Evolutionary conservation across 2,329 filamentous ascomycete species (phyloP).

Genomic region (Penicillium italicum): DNA sequence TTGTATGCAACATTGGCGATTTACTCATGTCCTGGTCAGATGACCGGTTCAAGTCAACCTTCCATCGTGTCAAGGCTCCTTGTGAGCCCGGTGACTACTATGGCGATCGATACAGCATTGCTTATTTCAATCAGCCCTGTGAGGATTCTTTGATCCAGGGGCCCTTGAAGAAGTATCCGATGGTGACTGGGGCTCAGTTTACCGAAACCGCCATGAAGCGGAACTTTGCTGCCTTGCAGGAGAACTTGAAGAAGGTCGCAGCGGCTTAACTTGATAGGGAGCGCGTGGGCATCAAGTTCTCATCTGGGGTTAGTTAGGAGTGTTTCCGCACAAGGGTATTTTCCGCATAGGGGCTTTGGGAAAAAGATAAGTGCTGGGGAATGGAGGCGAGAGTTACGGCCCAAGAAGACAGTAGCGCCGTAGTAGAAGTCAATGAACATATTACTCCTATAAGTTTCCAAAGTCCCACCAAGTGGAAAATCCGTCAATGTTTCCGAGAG

Average conservation of each 20-base stretch:
- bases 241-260: conserved; percentile 40
- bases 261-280: conserved; percentile 9
- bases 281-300: background rate
- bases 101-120: conserved; percentile 61
- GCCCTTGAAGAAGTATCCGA: conserved; percentile 58
- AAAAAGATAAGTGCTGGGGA: background rate
- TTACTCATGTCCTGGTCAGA: conserved; percentile 65
- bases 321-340: conserved; percentile 16
- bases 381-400: conserved; percentile 3
- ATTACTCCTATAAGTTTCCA: conserved; percentile 32
- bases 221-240: conserved; percentile 53
- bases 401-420: conserved; percentile 1
- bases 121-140: conserved; percentile 64
- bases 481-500: conserved; percentile 30
- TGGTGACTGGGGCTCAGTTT: conserved; percentile 60
- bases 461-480: conserved; percentile 38
- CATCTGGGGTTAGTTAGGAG: conserved; percentile 1
- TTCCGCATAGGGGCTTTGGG: conserved; percentile 9
- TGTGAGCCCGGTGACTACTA: conserved; percentile 54
- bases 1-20: conserved; percentile 65
- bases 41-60: conserved; percentile 64
- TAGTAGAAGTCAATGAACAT: conserved; percentile 23
- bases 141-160: conserved; percentile 58
- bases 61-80: conserved; percentile 62
- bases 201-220: conserved; percentile 55